A percentile compares a stretch with the other conserved stretches of the same genome.
Evolutionary conservation across 768 basidiomycete species (phyloP).

Genomic region (Lactarius vividus): DNA sequence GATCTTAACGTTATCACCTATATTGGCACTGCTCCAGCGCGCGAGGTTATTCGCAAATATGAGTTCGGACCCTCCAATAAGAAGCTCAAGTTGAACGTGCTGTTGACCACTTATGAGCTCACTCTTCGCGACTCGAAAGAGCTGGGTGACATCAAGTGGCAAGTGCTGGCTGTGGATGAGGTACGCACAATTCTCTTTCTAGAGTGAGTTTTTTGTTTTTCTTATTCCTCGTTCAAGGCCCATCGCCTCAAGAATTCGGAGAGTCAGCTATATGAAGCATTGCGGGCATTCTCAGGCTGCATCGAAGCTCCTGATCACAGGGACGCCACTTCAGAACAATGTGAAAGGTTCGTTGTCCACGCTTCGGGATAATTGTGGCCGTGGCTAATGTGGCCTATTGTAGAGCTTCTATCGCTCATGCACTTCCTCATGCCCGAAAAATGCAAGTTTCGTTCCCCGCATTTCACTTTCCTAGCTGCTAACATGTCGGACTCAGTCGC

Average conservation of each 20-base stretch:
- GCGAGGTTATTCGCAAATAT: slow-evolving; percentile 86
- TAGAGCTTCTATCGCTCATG: slow-evolving; percentile 95
- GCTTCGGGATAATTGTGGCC: slow-evolving; percentile 20
- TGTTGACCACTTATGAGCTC: slow-evolving; percentile 96
- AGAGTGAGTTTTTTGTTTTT: not conserved
- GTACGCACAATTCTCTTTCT: slow-evolving; percentile 38
- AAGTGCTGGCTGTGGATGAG: slow-evolving; percentile 94
- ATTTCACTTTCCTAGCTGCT: not conserved
- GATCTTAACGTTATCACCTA: slow-evolving; percentile 97
- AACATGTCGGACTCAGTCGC: slow-evolving; percentile 55
- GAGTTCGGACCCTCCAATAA: slow-evolving; percentile 90
- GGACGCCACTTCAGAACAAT: slow-evolving; percentile 97
- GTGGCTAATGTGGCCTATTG: slow-evolving; percentile 6
- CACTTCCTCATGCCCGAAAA: slow-evolving; percentile 99
- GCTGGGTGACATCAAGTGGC: slow-evolving; percentile 94
- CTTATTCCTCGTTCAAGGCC: slow-evolving; percentile 48
- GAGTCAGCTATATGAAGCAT: slow-evolving; percentile 93
- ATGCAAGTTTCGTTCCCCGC: slow-evolving; percentile 50
- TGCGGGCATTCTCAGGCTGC: slow-evolving; percentile 85
- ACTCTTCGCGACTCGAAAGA: slow-evolving; percentile 88
- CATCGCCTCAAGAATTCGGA: slow-evolving; percentile 98
- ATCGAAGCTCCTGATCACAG: slow-evolving; percentile 94
- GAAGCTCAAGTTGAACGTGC: slow-evolving; percentile 93
- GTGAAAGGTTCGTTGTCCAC: slow-evolving; percentile 72
- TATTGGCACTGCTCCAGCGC: slow-evolving; percentile 83